phyloP scores from a whole-genome alignment of 2,329 filamentous ascomycete species.

The Hansfordia pulvinata region DNA sequence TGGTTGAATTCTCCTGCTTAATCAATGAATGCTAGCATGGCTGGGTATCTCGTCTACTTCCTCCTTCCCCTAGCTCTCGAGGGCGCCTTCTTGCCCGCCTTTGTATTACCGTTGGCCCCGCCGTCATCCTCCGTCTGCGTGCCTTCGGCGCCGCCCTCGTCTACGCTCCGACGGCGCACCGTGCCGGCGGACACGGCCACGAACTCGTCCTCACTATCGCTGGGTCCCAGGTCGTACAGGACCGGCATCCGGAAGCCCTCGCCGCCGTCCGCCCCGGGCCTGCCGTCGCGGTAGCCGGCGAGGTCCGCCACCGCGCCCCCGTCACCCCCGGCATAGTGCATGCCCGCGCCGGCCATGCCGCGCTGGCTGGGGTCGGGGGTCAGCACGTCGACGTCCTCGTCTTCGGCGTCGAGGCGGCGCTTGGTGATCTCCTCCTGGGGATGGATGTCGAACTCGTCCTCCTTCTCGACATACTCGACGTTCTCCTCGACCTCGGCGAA shows the following conservation, averaged over 20 bases:
- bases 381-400: slow-evolving; percentile 85
- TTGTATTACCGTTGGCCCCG: slow-evolving; percentile 22
- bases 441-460: slow-evolving; percentile 98
- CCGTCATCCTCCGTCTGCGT: slow-evolving; percentile 49
- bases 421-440: slow-evolving; percentile 90
- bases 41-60: slow-evolving; percentile 17
- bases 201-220: slow-evolving; percentile 88
- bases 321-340: too few relatives aligned
- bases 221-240: slow-evolving; percentile 82
- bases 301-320: too few relatives aligned
- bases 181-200: slow-evolving; percentile 60
- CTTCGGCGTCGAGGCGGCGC: slow-evolving; percentile 76
- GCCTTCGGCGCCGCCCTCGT: slow-evolving; percentile 54
- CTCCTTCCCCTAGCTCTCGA: slow-evolving; percentile 27
- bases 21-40: too few relatives aligned
- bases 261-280: slow-evolving; percentile 39
- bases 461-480: slow-evolving; percentile 85
- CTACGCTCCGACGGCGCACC: slow-evolving; percentile 74
- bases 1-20: too few relatives aligned
- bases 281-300: slow-evolving; percentile 43
- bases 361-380: slow-evolving; percentile 57
- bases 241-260: slow-evolving; percentile 81
- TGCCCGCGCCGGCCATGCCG: too few relatives aligned
- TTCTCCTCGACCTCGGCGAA: slow-evolving; percentile 98
- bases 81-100: slow-evolving; percentile 15